Evolutionary conservation across 1,284 basidiomycete genomes (phyloP), one percentile per base, ranked within the genome.

Genomic region (Cutaneotrichosporon dermatis): DNA sequence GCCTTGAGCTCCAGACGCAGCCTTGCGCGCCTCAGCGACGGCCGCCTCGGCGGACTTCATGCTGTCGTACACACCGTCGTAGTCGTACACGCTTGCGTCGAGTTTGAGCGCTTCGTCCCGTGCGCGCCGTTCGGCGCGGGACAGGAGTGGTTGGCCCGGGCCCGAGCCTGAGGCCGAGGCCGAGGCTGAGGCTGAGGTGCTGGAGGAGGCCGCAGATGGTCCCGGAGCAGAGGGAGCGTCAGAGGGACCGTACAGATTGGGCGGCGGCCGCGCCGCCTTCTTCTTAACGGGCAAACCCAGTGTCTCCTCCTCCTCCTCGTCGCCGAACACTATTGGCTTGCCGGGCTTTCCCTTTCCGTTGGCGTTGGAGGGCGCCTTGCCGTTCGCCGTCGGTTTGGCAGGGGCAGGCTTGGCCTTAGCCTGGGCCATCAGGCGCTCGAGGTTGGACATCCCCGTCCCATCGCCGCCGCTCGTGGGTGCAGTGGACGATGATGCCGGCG

Each of bases 1-100:
- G 62, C 89, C 81, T 70, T 87, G 86, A 68, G 84, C 85, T 64
- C 89, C 88, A 10, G 79, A 79, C 25, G 25, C 25, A 2, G 25
- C 25, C 65, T 90, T 87, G 74, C 90, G 92, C 2, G 80, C 82
- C 69, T 84, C 83, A 71, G 87, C 89, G 63, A 89, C 72, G 70
- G 80, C 80, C 62, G 81, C 80, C 76, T 93, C 91, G 1, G 86
- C 88, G 62, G 87, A 84, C 79, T 99, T 94, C 88, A 99, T 97
- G 66, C 84, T 85, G 70, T 99, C 96, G 84, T 89, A 99, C 6
- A 98, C 88, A 73, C 90, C 90, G 72, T 99, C 96, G 71, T 99
- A 99, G 77, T 97, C 88, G 76, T 89, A 99, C 8, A 96, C 88
- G 3, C 87, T 88, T 48, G 83, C 76, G 71, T 99, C 96, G 4